Conservation (phyloP, 2,329 filamentous ascomycete genomes). For the Elsinoe perseae region DNA sequence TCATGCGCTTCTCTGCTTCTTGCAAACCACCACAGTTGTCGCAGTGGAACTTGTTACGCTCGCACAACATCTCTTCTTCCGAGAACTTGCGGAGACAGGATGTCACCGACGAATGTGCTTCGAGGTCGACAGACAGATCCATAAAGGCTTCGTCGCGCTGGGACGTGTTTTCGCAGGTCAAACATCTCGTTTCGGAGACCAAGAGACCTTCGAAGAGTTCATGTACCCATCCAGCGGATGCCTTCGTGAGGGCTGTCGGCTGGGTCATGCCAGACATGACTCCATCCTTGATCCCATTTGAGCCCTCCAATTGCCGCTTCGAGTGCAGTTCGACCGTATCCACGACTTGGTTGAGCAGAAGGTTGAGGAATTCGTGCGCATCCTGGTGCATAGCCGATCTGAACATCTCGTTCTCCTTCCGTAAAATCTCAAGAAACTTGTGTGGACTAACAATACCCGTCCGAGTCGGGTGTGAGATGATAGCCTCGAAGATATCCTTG, state of each 20-base stretch:
- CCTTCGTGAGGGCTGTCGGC: constrained; percentile 27
- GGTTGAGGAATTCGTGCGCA: constrained; percentile 91
- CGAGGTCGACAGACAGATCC: constrained; percentile 90
- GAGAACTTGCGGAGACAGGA: constrained; percentile 94
- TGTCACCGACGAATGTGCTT: constrained; percentile 91
- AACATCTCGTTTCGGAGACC: constrained; percentile 90
- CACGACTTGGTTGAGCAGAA: constrained; percentile 93
- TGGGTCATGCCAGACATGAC: constrained; percentile 21
- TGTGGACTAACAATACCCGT: constrained; percentile 88
- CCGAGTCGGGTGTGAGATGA: constrained; percentile 71
- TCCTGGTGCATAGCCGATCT: constrained; percentile 96
- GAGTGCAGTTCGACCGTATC: constrained; percentile 87
- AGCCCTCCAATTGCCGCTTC: constrained; percentile 39
- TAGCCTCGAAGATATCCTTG: constrained; percentile 90
- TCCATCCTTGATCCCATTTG: constrained; percentile 22
- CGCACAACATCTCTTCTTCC: constrained; percentile 95
- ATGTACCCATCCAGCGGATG: constrained; percentile 68
- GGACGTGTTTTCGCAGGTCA: constrained; percentile 93
- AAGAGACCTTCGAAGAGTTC: constrained; percentile 92
- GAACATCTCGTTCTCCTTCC: constrained; percentile 95
- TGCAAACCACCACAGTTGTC: constrained; percentile 94
- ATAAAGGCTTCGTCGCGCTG: constrained; percentile 93
- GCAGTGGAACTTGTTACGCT: constrained; percentile 98
- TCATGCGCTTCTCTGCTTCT: constrained; percentile 98
- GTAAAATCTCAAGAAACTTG: constrained; percentile 87